phyloP scores from a whole-genome alignment of 495 filamentous ascomycete species.

The Letharia lupina region DNA sequence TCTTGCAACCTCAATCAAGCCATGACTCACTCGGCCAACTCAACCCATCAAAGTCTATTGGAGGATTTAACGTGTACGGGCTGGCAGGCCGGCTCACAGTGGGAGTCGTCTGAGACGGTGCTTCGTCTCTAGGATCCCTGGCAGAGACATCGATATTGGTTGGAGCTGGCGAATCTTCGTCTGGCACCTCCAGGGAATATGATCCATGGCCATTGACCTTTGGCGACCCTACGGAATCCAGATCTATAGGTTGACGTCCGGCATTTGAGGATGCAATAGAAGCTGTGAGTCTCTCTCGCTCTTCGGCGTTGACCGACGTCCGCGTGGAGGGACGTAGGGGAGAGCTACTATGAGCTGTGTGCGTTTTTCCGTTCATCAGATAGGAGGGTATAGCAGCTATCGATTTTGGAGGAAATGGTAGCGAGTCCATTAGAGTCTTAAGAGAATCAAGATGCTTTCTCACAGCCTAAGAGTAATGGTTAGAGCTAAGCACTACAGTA shows the following conservation, averaged over 20 bases:
- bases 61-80: conserved; percentile 55
- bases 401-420: conserved; percentile 35
- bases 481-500: background rate
- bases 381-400: conserved; percentile 41
- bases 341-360: conserved; percentile 29
- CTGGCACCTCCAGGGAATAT: background rate
- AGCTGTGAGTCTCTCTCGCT: conserved; percentile 44
- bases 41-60: conserved; percentile 62
- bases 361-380: conserved; percentile 36
- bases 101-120: conserved; percentile 39
- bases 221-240: conserved; percentile 26
- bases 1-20: background rate
- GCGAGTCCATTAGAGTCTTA: conserved; percentile 21
- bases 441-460: background rate
- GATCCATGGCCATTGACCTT: background rate
- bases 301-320: conserved; percentile 36
- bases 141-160: conserved; percentile 53
- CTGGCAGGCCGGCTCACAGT: conserved; percentile 46
- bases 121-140: conserved; percentile 66
- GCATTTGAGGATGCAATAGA: conserved; percentile 44
- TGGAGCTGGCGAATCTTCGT: conserved; percentile 7
- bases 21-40: conserved; percentile 59
- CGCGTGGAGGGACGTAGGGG: conserved; percentile 15
- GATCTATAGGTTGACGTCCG: conserved; percentile 36
- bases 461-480: background rate